Conservation (phyloP, 2,329 filamentous ascomycete species). For the Penicillium freii region DNA sequence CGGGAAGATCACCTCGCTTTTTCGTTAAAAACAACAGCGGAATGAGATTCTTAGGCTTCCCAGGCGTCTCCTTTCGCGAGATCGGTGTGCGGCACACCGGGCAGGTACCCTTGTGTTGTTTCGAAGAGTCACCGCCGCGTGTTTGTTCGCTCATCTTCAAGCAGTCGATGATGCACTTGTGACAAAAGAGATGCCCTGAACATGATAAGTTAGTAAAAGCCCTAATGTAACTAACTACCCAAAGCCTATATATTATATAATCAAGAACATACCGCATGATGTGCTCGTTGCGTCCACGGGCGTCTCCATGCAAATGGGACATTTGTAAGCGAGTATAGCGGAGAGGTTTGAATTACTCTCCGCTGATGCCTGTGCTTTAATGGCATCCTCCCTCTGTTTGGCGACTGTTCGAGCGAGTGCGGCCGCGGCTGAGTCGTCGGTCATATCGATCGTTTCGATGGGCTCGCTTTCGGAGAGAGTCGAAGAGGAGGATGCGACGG, state of each 20-base stretch:
- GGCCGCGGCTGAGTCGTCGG: conserved; percentile 42
- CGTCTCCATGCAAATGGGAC: conserved; percentile 64
- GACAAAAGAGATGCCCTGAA: conserved; percentile 62
- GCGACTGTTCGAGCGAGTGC: conserved; percentile 48
- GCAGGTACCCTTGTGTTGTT: conserved; percentile 41
- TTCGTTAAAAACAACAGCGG: conserved; percentile 35
- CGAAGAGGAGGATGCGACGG: conserved; percentile 10
- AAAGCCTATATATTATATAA: neutral
- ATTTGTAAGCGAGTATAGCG: conserved; percentile 52
- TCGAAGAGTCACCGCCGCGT: conserved; percentile 29
- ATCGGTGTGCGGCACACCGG: conserved; percentile 47
- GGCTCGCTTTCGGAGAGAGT: conserved; percentile 17
- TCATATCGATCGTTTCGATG: conserved; percentile 53
- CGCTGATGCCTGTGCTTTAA: neutral
- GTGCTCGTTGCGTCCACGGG: conserved; percentile 60
- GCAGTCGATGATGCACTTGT: conserved; percentile 61
- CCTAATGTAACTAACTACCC: too few species aligned
- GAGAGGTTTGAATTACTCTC: conserved; percentile 17
- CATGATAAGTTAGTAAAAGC: conserved; percentile 10
- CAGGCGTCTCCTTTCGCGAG: conserved; percentile 36
- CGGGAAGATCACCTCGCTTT: neutral
- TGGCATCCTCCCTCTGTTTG: conserved; percentile 39
- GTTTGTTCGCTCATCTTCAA: conserved; percentile 55
- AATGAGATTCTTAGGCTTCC: conserved; percentile 37
- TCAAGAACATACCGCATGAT: conserved; percentile 52